Base-by-base conservation (phyloP, 768 basidiomycete species). In the Leccinum variicolor region DNA sequence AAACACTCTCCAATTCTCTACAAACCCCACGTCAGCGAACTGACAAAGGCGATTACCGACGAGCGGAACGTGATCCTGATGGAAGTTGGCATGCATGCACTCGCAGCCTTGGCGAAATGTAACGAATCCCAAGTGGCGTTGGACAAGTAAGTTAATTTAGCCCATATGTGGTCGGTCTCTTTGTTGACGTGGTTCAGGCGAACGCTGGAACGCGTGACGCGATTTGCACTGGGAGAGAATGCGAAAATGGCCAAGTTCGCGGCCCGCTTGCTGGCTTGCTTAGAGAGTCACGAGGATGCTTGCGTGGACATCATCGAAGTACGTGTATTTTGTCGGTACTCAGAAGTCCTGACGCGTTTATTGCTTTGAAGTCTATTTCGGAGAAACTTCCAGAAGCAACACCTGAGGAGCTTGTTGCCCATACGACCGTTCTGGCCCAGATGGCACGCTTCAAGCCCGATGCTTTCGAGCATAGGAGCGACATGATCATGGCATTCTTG, bases 191-290 rank as follows among this genome's bases (percentile, higher is more conserved):
- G 54, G 47, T 61, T 11, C 58, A 93, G 90, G 67, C 82, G 86
- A 34, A 85, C 84, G 1, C 71, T 84, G 11, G 90, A 94, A 26
- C 79, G 86, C 15, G 76, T 90, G 13, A 74, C 73, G 52, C 81
- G 82, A 43, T 81, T 84, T 62, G 87, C 82, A 0, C 64, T 85
- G 29, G 83, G 83, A 25, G 78, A 82, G 4, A 81, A 88, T 53
- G 75, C 77, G 25, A 79, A 82, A 21, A 84, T 87, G 60, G 89
- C 92, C 19, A 98, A 98, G 70, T 95, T 92, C 69, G 90, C 93
- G 1, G 84, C 90, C 3, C 82, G 94, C 21, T 76, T 90, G 33
- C 66, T 96, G 21, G 82, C 86, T 1, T 81, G 80, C 53, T 78
- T 79, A 39, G 83, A 81, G 63, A 78, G 83, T 47, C 76, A 80